phyloP scores from a whole-genome alignment of 306 rosid genomes.

The Mucuna pruriens region DNA sequence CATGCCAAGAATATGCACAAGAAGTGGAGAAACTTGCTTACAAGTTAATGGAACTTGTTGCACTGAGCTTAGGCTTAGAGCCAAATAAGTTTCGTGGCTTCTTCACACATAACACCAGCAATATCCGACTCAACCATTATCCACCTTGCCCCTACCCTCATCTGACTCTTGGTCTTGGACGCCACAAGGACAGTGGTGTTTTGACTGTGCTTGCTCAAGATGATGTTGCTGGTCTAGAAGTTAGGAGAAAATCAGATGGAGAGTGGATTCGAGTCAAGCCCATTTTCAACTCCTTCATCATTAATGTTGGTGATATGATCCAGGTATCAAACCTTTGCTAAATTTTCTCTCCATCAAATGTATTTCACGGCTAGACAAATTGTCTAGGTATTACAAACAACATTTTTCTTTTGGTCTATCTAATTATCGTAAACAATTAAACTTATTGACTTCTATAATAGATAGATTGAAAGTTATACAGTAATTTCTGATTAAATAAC shows the following conservation, averaged over 20 bases:
- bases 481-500: too few relatives aligned
- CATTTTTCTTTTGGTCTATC: not conserved
- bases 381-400: not conserved
- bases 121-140: conserved; percentile 66
- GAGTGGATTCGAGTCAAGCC: conserved; percentile 81
- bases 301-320: conserved; percentile 74
- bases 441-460: too few relatives aligned
- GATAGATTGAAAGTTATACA: too few relatives aligned
- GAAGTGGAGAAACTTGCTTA: conserved; percentile 70
- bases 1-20: conserved; percentile 58
- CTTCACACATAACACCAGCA: conserved; percentile 65
- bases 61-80: conserved; percentile 61
- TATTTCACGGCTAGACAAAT: not conserved
- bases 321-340: conserved; percentile 56
- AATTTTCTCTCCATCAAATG: not conserved
- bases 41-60: conserved; percentile 63
- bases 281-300: conserved; percentile 59
- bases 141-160: conserved; percentile 79
- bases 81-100: conserved; percentile 49
- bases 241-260: conserved; percentile 62
- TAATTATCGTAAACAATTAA: too few relatives aligned
- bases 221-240: conserved; percentile 75
- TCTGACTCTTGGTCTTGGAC: conserved; percentile 86
- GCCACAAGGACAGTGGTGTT: conserved; percentile 79
- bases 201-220: conserved; percentile 81